Base-by-base conservation (phyloP, 441 rosid genomes). In the Gossypium schwendimanii region DNA sequence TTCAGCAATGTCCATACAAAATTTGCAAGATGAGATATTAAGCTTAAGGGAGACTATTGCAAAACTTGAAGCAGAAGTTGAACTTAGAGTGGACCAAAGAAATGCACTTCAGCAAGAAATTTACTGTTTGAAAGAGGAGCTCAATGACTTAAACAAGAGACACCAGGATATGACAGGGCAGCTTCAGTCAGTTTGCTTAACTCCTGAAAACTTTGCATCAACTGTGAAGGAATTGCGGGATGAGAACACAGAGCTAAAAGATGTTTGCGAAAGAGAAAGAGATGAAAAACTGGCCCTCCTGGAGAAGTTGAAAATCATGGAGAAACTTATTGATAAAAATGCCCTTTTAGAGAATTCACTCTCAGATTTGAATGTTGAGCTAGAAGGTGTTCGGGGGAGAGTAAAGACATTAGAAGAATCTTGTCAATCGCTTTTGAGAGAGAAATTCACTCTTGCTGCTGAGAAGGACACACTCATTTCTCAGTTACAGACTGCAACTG, bases 71-170 rank as follows among this genome's bases (percentile, higher is more conserved):
- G 83, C 86, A 7, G 98, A 95, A 75, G 89, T 93, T 71, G 92
- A 86, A 76, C 87, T 88, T 74, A 87, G 93, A 75, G 88, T 88
- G 79, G 91, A 90, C 74, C 89, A 91, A 75, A 87, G 98, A 79
- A 93, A 88, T 83, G 93, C 96, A 77, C 89, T 91, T 78, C 98
- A 93, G 87, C 98, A 95, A 81, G 99, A 93, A 84, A 90, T 91
- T 77, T 90, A 90, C 79, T 89, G 97, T 84, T 87, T 95, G 78
- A 89, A 90, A 82, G 95, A 95, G 87, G 99, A 95, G 73, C 73
- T 93, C 70, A 84, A 89, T 82, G 89, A 80, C 62, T 82, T 88
- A 18, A 91, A 83, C 76, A 87, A 83, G 86, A 88, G 82, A 76
- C 83, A 90, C 69, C 88, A 77, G 79, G 79, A 81, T 69, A 77